Conservation (phyloP, 441 rosid genomes). For the Jatropha multifida region DNA sequence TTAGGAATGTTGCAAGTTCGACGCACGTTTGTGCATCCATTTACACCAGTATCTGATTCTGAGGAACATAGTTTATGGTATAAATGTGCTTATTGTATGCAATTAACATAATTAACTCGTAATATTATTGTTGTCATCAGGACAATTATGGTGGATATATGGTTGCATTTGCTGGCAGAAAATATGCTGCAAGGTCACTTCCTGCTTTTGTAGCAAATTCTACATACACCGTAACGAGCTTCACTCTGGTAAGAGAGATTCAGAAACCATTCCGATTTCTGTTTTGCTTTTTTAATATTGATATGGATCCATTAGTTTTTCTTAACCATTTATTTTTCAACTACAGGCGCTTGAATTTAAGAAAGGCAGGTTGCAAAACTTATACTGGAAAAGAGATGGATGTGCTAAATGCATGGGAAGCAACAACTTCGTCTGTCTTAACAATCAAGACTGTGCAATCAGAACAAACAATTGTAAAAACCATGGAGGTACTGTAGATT, state of each 20-base stretch:
- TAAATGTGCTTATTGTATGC: neutral
- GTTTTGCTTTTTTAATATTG: constrained; percentile 2
- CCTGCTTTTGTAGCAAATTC: constrained; percentile 77
- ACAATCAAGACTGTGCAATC: constrained; percentile 81
- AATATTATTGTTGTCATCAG: constrained; percentile 36
- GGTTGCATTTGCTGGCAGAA: constrained; percentile 96
- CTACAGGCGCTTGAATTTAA: constrained; percentile 80
- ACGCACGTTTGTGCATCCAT: too few relatives aligned
- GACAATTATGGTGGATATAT: constrained; percentile 66
- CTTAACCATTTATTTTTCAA: neutral
- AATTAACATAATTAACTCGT: neutral
- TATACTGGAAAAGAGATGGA: constrained; percentile 94
- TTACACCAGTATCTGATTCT: too few relatives aligned
- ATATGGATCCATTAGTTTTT: constrained; percentile 14
- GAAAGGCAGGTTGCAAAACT: constrained; percentile 85
- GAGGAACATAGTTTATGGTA: too few relatives aligned
- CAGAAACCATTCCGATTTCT: neutral
- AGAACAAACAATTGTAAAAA: constrained; percentile 59
- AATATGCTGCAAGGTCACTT: constrained; percentile 89
- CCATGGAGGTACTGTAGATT: constrained; percentile 75
- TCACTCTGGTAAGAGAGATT: constrained; percentile 67
- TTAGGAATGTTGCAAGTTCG: too few relatives aligned
- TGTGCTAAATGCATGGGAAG: constrained; percentile 66
- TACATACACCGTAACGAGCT: constrained; percentile 72
- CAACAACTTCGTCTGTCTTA: constrained; percentile 67